These are phyloP conservation scores for Agastache rugosa DNA, from an alignment of 257 asterid species.

Conservation along the genomic window DNA sequence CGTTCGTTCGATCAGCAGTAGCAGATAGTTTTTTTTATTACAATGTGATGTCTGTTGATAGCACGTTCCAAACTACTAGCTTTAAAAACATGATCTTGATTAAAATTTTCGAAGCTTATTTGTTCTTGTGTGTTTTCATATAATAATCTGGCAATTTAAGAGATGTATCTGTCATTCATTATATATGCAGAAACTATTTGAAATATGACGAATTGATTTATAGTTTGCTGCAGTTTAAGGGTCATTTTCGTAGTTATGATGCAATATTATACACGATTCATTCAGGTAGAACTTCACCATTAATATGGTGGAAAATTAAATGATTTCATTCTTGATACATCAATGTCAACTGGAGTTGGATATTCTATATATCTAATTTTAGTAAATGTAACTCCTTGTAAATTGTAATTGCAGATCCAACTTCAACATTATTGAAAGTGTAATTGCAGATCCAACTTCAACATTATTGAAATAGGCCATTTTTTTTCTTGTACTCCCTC, in stretches of 20 bases:
- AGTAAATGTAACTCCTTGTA: background rate
- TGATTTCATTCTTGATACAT: constrained; percentile 4
- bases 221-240: background rate
- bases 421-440: background rate
- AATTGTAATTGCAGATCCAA: background rate
- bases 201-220: background rate
- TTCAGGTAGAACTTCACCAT: background rate
- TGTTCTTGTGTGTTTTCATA: background rate
- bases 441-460: background rate
- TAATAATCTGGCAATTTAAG: background rate
- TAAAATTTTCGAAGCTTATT: background rate
- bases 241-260: background rate
- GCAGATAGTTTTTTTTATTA: constrained; percentile 3
- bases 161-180: background rate
- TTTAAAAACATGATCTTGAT: background rate
- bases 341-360: background rate
- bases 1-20: constrained; percentile 13
- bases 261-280: background rate
- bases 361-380: background rate
- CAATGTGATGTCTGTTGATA: background rate
- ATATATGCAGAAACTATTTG: background rate
- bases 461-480: background rate
- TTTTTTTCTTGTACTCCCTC: background rate
- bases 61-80: constrained; percentile 1
- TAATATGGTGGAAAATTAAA: background rate